Conservation (phyloP, 2,329 filamentous ascomycete species). For the Fusarium sp. region DNA sequence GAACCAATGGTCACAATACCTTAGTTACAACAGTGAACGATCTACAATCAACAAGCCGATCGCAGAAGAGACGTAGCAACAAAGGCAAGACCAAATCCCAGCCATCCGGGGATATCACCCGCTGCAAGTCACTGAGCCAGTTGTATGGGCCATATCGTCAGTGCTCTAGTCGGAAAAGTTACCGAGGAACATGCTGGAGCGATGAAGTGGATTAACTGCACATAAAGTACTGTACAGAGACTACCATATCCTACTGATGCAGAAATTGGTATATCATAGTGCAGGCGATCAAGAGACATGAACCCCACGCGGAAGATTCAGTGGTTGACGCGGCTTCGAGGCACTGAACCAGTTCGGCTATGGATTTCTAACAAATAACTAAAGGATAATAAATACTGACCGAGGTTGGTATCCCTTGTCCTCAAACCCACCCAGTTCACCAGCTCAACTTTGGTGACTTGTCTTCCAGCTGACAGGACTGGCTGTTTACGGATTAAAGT, state of each 20-base stretch:
- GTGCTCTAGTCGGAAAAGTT: conserved; percentile 7
- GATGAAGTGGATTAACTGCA: background rate
- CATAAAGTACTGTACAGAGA: background rate
- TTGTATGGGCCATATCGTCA: background rate
- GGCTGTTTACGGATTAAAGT: background rate
- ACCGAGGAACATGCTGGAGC: conserved; percentile 8
- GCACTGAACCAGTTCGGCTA: background rate
- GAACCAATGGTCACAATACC: too few species aligned
- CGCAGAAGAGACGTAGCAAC: background rate
- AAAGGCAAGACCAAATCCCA: background rate
- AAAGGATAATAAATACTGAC: background rate
- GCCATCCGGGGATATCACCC: background rate
- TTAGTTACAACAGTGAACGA: background rate
- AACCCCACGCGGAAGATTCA: background rate
- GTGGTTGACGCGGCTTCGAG: background rate
- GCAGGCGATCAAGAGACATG: background rate
- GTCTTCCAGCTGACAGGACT: background rate
- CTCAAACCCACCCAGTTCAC: background rate
- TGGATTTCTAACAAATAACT: background rate
- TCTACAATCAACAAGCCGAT: background rate
- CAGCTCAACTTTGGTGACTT: background rate
- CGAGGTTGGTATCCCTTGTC: background rate
- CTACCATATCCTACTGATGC: background rate
- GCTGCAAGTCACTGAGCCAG: conserved; percentile 13
- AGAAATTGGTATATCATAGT: background rate